Conservation (phyloP, 305 asterid genomes). For the Fraxinus xanthoxyloides region DNA sequence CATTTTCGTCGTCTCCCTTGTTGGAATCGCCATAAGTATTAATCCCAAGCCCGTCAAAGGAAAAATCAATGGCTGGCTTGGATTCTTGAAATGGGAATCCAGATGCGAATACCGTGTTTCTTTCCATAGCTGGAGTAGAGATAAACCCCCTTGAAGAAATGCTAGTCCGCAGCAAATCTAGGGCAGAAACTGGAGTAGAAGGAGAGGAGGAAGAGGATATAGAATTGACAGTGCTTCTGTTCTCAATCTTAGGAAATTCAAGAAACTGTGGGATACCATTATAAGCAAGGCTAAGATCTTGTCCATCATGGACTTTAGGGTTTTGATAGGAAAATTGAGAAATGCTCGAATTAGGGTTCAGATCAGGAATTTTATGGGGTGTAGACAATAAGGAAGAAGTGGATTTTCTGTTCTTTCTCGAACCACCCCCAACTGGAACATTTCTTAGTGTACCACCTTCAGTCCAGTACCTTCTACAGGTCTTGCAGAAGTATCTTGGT, state of each 20-base stretch:
- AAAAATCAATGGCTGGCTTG: slow-evolving; percentile 43
- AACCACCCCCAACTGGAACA: slow-evolving; percentile 84
- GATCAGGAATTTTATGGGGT: slow-evolving; percentile 39
- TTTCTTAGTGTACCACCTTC: slow-evolving; percentile 80
- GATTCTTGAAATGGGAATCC: slow-evolving; percentile 55
- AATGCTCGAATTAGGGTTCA: slow-evolving; percentile 37
- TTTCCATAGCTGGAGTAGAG: slow-evolving; percentile 28
- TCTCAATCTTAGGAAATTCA: slow-evolving; percentile 48
- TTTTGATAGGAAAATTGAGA: slow-evolving; percentile 34
- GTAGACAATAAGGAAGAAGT: slow-evolving; percentile 18
- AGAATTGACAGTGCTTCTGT: slow-evolving; percentile 17
- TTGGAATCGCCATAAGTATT: not conserved
- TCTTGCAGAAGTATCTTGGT: slow-evolving; percentile 82
- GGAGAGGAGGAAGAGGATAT: slow-evolving; percentile 23
- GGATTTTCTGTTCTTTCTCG: slow-evolving; percentile 57
- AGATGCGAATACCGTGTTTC: slow-evolving; percentile 31
- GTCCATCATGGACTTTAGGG: slow-evolving; percentile 44
- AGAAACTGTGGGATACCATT: slow-evolving; percentile 43
- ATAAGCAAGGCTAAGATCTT: slow-evolving; percentile 58
- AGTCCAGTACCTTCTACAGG: slow-evolving; percentile 83
- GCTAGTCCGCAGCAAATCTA: slow-evolving; percentile 48
- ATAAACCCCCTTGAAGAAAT: slow-evolving; percentile 38
- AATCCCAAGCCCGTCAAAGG: slow-evolving; percentile 19
- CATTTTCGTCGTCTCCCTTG: not conserved
- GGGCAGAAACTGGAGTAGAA: slow-evolving; percentile 37